Evolutionary conservation across 2,329 filamentous ascomycete species (phyloP), one percentile per base, ranked within the genome.

Genomic region (Fusarium pseudograminearum): DNA sequence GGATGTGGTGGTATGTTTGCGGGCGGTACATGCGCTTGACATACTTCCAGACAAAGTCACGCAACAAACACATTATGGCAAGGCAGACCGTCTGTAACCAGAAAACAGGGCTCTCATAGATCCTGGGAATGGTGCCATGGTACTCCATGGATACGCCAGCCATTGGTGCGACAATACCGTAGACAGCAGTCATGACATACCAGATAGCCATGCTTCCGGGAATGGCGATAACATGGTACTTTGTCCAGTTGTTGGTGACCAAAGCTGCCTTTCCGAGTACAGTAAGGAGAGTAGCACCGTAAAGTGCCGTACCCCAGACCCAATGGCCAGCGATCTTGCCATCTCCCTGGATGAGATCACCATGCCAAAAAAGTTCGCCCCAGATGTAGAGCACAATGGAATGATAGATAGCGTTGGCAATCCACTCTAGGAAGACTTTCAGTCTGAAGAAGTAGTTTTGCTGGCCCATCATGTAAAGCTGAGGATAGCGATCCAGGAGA

Each of bases 211-310:
- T 91, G 67, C 93, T 97, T 38, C 96, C 96, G 0, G 96, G 96
- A 69, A 99, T 99, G 34, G 96, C 94, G 70, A 98, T 88, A 70
- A 99, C 89, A 65, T 97, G 94, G 80, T 97, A 99, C 81, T 99
- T 99, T 48, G 96, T 99, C 96, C 96, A 99, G 81, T 97, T 95
- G 80, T 93, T 98, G 24, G 95, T 97, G 71, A 98, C 93, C 64
- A 99, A 86, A 2, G 93, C 94, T 5, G 96, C 96, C 82, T 99
- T 99, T 67, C 94, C 93, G 6, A 99, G 89, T 0, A 98, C 95
- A 0, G 96, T 98, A 26, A 94, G 88, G 24, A 99, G 88, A n/a
- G 93, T 93, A 9, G 96, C 91, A 2, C 93, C 97, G 83, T 99
- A 99, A 26, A 98, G 85, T n/a, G 91, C 90, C 8, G 94, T 94